Base-by-base conservation (phyloP, 768 basidiomycete species). In the Termitomyces sp. region DNA sequence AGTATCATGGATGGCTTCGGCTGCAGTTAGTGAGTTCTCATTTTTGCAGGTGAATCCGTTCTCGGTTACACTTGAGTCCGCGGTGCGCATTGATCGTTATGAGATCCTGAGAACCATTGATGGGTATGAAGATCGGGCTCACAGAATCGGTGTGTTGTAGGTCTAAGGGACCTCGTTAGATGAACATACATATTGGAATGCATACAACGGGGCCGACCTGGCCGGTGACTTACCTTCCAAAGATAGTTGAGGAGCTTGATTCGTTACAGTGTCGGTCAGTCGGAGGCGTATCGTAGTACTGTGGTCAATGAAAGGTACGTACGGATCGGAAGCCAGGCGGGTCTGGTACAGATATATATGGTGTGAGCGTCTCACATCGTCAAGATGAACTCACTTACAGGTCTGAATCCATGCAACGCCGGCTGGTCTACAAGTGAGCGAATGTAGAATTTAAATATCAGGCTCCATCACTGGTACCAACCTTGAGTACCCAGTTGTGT, bases 21-120 rank as follows among this genome's bases (percentile, higher is more conserved):
- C 73, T 13, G 76, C 59, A 2, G 81, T 66, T 59, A 76, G 70
- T 25, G 55, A 64, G 61, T 71, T 73, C 63, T 88, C 86, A 57
- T 80, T 76, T 65, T 83, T 85, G 44, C 84, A 80, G 1, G 84
- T 75, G 60, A 86, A 86, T 0, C 85, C 84, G 64, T 88, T 88
- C 68, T 89, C 85, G 1, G 84, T 88, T 18, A 87, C 79, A 60
- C 83, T 84, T 18, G n/a, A 47, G 23, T 54, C 43, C 15, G 32
- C 20, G 18, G 16, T 9, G 27, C 10, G 12, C 33, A 15, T 55
- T 25, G 33, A 47, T 44, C 20, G 18, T 20, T 54, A 51, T 35
- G 18, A 29, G 12, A 25, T 11, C 11, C 32, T 15, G 33, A 22
- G 27, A 22, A 5, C 23, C 9, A 35, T 32, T 20, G 20, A 3